Conservation (phyloP, 192 early-diverging fungal species). For the Backusella westeae region DNA sequence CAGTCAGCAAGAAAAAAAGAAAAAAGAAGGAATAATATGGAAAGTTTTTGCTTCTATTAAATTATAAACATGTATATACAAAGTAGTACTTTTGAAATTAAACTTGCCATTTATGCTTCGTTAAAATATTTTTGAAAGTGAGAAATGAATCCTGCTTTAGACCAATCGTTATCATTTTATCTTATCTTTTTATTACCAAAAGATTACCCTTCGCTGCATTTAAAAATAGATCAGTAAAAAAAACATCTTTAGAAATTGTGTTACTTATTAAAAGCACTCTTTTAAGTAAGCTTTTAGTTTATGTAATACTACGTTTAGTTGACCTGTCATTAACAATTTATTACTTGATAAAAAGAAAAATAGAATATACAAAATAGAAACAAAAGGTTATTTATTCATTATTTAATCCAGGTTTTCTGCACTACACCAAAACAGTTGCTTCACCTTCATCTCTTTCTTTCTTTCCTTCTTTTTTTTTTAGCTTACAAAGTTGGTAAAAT, state of each 20-base stretch:
- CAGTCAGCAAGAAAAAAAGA: neutral
- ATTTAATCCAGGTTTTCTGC: too few species aligned
- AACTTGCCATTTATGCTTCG: neutral
- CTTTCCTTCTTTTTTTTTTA: neutral
- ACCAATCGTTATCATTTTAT: conserved; percentile 3
- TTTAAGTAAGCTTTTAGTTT: neutral
- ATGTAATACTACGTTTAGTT: neutral
- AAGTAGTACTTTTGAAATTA: neutral
- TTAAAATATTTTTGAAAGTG: neutral
- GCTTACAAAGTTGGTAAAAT: neutral
- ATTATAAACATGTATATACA: neutral
- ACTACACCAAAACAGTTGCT: too few species aligned
- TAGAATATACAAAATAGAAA: neutral
- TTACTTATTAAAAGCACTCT: neutral
- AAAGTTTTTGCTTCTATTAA: neutral
- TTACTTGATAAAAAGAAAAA: neutral
- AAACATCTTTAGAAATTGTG: neutral
- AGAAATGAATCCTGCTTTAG: neutral
- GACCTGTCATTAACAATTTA: neutral
- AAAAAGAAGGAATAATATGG: neutral
- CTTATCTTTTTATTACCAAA: neutral
- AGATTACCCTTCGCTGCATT: neutral
- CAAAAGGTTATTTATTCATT: neutral
- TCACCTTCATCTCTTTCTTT: neutral
- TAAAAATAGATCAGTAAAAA: neutral